These are phyloP conservation scores for Macrotyloma uniflorum DNA, from an alignment of 306 rosid species.

Conservation along the genomic window DNA sequence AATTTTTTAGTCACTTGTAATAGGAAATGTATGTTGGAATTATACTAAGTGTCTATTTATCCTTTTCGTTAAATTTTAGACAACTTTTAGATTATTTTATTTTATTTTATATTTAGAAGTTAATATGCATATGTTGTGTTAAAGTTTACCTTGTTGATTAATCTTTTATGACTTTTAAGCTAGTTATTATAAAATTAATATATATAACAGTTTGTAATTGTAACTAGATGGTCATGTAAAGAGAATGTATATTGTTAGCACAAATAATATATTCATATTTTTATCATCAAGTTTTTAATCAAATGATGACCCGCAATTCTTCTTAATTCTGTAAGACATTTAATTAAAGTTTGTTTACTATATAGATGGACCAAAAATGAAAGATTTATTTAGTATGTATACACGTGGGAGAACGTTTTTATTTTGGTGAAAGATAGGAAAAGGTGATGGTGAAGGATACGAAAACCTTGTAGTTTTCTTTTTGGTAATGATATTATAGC, in stretches of 20 bases:
- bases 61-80: neutral
- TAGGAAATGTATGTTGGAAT: too few species aligned
- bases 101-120: too few species aligned
- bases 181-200: neutral
- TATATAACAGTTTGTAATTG: neutral
- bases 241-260: neutral
- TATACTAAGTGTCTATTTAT: too few species aligned
- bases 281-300: neutral
- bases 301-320: neutral
- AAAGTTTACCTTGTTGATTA: too few species aligned
- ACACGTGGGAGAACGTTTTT: neutral
- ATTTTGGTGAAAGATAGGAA: neutral
- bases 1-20: too few species aligned
- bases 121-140: too few species aligned
- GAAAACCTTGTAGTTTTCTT: neutral
- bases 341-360: neutral
- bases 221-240: neutral
- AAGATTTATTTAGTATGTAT: neutral
- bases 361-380: neutral
- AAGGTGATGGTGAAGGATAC: neutral
- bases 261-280: neutral
- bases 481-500: neutral
- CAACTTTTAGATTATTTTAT: neutral
- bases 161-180: neutral
- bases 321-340: neutral